These are phyloP conservation scores for Hypoxylon subgilvum DNA, from an alignment of 495 filamentous ascomycete species.

Conservation along the genomic window DNA sequence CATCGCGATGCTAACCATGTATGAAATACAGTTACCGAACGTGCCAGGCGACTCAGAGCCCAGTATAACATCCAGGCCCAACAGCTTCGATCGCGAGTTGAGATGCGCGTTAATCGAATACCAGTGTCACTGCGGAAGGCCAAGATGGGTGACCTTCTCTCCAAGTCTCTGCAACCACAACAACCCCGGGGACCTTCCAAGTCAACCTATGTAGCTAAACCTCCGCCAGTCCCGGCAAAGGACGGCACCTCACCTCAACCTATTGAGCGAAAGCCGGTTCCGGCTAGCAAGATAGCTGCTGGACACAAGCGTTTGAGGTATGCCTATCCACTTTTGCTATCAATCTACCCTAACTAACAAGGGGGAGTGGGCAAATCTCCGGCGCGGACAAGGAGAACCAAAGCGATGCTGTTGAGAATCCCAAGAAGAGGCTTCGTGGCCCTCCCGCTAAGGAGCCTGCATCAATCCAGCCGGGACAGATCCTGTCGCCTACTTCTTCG, in stretches of 20 bases:
- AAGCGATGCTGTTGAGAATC: slow-evolving; percentile 56
- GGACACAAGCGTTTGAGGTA: slow-evolving; percentile 70
- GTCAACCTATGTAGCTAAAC: slow-evolving; percentile 34
- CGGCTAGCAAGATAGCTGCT: slow-evolving; percentile 40
- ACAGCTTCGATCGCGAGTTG: slow-evolving; percentile 81
- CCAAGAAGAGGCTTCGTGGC: slow-evolving; percentile 51
- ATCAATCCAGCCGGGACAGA: slow-evolving; percentile 50
- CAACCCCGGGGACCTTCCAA: slow-evolving; percentile 30
- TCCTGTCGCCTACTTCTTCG: slow-evolving; percentile 80
- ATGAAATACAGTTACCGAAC: slow-evolving; percentile 76
- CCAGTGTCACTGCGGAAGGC: slow-evolving; percentile 77
- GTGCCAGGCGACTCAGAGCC: slow-evolving; percentile 86
- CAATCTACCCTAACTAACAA: slow-evolving; percentile 27
- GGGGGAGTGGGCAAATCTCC: slow-evolving; percentile 65
- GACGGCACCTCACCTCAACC: slow-evolving; percentile 34
- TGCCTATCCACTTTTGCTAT: not conserved
- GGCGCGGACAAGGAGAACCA: slow-evolving; percentile 83
- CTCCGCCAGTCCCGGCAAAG: slow-evolving; percentile 39
- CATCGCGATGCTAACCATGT: slow-evolving; percentile 28
- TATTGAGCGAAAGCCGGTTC: slow-evolving; percentile 38
- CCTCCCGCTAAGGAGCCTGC: slow-evolving; percentile 25
- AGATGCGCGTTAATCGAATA: slow-evolving; percentile 94
- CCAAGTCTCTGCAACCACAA: slow-evolving; percentile 43
- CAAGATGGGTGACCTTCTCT: slow-evolving; percentile 82
- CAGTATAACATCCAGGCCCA: slow-evolving; percentile 89